phyloP scores from a whole-genome alignment of 208 protist species.

The Leishmania major region DNA sequence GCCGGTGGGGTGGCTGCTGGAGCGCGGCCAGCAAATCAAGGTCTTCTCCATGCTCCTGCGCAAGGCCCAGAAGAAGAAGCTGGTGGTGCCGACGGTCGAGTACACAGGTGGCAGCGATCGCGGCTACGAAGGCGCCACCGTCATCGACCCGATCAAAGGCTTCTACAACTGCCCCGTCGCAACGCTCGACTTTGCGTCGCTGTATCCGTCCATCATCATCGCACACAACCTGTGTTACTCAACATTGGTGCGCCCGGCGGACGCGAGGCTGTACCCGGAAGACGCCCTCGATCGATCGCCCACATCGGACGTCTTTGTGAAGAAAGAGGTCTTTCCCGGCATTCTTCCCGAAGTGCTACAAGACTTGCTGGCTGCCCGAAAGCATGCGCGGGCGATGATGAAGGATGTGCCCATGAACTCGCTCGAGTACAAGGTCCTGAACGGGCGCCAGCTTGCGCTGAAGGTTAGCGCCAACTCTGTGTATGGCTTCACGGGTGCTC shows the following conservation, averaged over 20 bases:
- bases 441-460: conserved; percentile 99
- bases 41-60: conserved; percentile 94
- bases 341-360: conserved; percentile 88
- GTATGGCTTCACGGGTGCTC: conserved; percentile 99
- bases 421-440: conserved; percentile 93
- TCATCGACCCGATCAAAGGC: conserved; percentile 97
- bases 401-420: conserved; percentile 81
- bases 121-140: conserved; percentile 97
- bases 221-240: conserved; percentile 99
- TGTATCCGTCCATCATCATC: conserved; percentile 99
- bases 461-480: conserved; percentile 99
- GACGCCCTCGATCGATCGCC: conserved; percentile 75
- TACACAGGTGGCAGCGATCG: conserved; percentile 61
- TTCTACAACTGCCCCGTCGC: conserved; percentile 98
- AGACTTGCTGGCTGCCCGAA: conserved; percentile 79
- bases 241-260: conserved; percentile 66
- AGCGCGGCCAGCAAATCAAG: conserved; percentile 99
- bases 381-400: conserved; percentile 81
- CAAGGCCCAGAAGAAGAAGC: conserved; percentile 73
- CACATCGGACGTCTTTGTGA: conserved; percentile 81
- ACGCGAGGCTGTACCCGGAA: conserved; percentile 89
- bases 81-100: conserved; percentile 87
- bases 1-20: conserved; percentile 96
- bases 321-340: conserved; percentile 72
- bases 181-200: conserved; percentile 99